Percentiles rank a stretch among this genome's conserved stretches.
phyloP scores from a whole-genome alignment of 257 asterid species.

The Catharanthus roseus region DNA sequence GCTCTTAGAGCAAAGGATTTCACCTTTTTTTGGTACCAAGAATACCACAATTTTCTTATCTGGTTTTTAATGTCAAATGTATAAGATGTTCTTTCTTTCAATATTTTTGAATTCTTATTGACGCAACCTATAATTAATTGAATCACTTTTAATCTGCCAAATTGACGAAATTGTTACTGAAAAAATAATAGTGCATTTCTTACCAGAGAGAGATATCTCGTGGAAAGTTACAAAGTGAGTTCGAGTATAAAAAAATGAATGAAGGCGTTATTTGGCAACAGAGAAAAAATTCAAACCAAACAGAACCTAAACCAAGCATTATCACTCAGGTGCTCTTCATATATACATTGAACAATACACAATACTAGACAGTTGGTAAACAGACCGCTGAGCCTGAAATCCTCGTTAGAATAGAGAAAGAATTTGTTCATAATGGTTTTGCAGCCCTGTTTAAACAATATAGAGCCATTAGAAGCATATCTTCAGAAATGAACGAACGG shows the following conservation, averaged over 20 bases:
- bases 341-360: slow-evolving; percentile 7
- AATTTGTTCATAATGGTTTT: background rate
- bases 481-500: no score
- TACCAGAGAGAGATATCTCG: background rate
- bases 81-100: no score
- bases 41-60: no score
- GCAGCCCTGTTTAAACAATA: slow-evolving; percentile 7
- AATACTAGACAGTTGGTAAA: background rate
- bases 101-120: no score
- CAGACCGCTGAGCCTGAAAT: background rate
- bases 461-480: slow-evolving; percentile 7
- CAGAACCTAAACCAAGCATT: slow-evolving; percentile 8
- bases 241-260: no score
- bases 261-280: background rate
- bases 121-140: no score
- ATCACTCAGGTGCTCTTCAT: slow-evolving; percentile 4
- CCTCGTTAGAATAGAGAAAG: background rate
- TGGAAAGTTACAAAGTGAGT: background rate
- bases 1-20: no score
- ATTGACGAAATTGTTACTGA: no score
- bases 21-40: no score
- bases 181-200: no score
- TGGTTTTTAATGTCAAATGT: no score
- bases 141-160: no score
- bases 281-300: background rate